Base-by-base conservation (phyloP, 2,329 filamentous ascomycete species). In the Mycosphaerelloides madeirae region DNA sequence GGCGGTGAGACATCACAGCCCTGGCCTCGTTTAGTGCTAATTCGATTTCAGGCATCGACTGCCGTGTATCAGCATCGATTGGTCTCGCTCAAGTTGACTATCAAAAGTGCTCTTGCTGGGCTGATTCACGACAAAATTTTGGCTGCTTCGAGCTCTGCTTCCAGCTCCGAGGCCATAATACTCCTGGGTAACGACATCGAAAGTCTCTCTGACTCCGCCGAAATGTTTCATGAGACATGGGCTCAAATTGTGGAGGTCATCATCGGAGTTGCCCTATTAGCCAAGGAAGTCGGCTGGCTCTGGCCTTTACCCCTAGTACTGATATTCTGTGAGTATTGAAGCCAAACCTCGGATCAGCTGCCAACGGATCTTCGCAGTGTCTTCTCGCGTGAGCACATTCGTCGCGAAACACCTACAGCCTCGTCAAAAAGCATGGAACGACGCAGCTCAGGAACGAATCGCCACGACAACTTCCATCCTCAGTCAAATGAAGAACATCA, bases 151-250 rank as follows among this genome's bases (percentile, higher is more conserved):
- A 37, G 41, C 41, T 2, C 22, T 49, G 32, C 45, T 38, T 20
- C 41, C 22, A 9, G 22, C 22, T 25, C 22, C 9, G 22, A 25
- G 5, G 22, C 22, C 9, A 6, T 25, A 9, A 25, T 25, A 6
- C 9, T 25, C 5, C 22, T 25, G 22, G 22, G 22, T 6, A 5
- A 19, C 14, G 45, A 48, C 12, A 37, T 37, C 2, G 46, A 49
- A n/a, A 32, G 32, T 25, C 43, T 49, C 2, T n/a, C 6, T 6
- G 25, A 28, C 14, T 18, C 38, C 18, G 43, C 31, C 8, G 46
- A 43, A 12, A 46, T 46, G 46, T 34, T 49, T 12, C 46, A 49
- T 15, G 46, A 46, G 12, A 16, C 43, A 16, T 49, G 46, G 38
- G 22, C 42, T 29, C 32, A 46, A n/a, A 15, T 42, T 6, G n/a